phyloP scores from a whole-genome alignment of 164 flowering plant genomes.

The Buxus sempervirens region DNA sequence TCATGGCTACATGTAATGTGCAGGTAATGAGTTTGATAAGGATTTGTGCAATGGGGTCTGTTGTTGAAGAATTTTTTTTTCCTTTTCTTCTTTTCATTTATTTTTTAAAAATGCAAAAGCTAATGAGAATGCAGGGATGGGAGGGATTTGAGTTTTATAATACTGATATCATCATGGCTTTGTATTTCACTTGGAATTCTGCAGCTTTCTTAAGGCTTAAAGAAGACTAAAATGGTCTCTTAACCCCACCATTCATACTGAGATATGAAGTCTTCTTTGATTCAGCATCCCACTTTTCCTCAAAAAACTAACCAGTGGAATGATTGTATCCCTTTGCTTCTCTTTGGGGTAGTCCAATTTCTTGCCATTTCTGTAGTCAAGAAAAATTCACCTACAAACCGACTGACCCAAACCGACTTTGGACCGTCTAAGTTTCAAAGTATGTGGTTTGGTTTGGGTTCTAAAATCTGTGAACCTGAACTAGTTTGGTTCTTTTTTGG shows the following conservation, averaged over 20 bases:
- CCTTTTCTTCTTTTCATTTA: background rate
- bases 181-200: slow-evolving; percentile 18
- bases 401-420: no score
- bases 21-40: background rate
- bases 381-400: no score
- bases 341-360: no score
- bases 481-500: no score
- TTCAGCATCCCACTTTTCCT: slow-evolving; percentile 5
- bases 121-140: slow-evolving; percentile 6
- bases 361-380: no score
- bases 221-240: slow-evolving; percentile 14
- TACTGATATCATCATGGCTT: slow-evolving; percentile 23
- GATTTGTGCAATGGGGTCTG: background rate
- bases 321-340: slow-evolving; percentile 16
- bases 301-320: slow-evolving; percentile 12
- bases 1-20: no score
- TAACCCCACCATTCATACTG: background rate
- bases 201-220: slow-evolving; percentile 11
- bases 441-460: no score
- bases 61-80: background rate
- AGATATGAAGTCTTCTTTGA: slow-evolving; percentile 16
- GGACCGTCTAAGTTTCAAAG: no score
- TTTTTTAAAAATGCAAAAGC: background rate
- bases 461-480: no score
- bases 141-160: slow-evolving; percentile 8